Conservation (phyloP, 352 stramenopile species). For the Globisporangium parvum region DNA sequence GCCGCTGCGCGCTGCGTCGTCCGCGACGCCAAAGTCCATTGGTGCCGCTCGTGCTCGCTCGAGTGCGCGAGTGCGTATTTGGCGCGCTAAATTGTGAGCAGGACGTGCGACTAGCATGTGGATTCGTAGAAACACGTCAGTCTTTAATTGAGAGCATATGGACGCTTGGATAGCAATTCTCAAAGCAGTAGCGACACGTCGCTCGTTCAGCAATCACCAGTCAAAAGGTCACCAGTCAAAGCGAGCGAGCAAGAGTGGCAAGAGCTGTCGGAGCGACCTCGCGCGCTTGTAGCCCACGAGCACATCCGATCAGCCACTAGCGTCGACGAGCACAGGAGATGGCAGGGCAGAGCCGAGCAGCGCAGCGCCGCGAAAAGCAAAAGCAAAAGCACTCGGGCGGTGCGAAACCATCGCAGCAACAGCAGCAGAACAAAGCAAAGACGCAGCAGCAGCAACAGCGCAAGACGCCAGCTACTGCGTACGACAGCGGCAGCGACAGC, state of each 20-base stretch:
- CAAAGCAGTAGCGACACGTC: background rate
- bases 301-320: background rate
- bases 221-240: slow-evolving; percentile 11
- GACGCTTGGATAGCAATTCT: background rate
- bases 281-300: no score
- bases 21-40: slow-evolving; percentile 13
- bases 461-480: slow-evolving; percentile 10
- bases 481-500: slow-evolving; percentile 36
- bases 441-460: slow-evolving; percentile 1
- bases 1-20: background rate
- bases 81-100: background rate
- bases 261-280: background rate
- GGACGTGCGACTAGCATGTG: background rate
- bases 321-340: slow-evolving; percentile 12
- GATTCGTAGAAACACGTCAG: background rate
- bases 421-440: slow-evolving; percentile 1
- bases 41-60: background rate
- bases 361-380: slow-evolving; percentile 40
- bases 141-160: background rate
- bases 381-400: slow-evolving; percentile 5
- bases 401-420: background rate
- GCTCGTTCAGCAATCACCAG: background rate
- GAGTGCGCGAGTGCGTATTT: background rate
- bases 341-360: slow-evolving; percentile 32
- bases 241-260: background rate